Percentiles rank a stretch among this genome's conserved stretches.
These are phyloP conservation scores for Metroxylon sagu DNA, from an alignment of 176 grass and related monocot species.

Conservation along the genomic window DNA sequence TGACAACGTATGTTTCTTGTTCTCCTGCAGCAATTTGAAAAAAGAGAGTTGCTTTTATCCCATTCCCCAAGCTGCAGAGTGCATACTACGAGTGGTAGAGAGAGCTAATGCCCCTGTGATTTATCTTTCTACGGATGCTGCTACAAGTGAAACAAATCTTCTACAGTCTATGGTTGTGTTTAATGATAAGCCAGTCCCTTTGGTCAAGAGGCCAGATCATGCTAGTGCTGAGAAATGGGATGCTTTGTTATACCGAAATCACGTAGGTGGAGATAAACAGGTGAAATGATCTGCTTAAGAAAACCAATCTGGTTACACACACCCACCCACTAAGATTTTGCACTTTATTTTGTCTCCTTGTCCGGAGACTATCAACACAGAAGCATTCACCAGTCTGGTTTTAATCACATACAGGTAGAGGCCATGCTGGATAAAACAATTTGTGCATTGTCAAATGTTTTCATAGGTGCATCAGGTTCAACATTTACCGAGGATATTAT, in stretches of 20 bases:
- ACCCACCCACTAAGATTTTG: too few species aligned
- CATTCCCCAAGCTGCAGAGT: slow-evolving; percentile 79
- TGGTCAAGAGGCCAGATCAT: slow-evolving; percentile 77
- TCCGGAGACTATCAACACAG: too few species aligned
- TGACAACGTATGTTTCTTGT: slow-evolving; percentile 6
- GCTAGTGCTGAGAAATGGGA: slow-evolving; percentile 81
- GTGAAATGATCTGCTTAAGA: slow-evolving; percentile 13
- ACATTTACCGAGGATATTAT: slow-evolving; percentile 94
- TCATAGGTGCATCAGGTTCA: slow-evolving; percentile 80
- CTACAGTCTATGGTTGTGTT: slow-evolving; percentile 65
- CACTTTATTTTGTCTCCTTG: too few species aligned
- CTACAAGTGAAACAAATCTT: slow-evolving; percentile 54
- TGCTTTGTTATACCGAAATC: slow-evolving; percentile 74
- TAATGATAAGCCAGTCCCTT: slow-evolving; percentile 59
- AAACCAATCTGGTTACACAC: too few species aligned
- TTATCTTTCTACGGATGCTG: slow-evolving; percentile 91
- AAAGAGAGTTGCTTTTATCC: slow-evolving; percentile 95
- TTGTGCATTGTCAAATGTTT: slow-evolving; percentile 67
- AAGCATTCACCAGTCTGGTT: too few species aligned
- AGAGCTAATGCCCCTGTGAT: slow-evolving; percentile 64
- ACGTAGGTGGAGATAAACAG: slow-evolving; percentile 58
- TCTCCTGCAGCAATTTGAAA: slow-evolving; percentile 63
- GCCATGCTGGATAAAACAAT: slow-evolving; percentile 98
- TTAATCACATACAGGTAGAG: slow-evolving; percentile 40
- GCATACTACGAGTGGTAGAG: slow-evolving; percentile 56